Evolutionary conservation across 2,329 filamentous ascomycete species (phyloP).

Genomic region (Plectosphaerella plurivora): DNA sequence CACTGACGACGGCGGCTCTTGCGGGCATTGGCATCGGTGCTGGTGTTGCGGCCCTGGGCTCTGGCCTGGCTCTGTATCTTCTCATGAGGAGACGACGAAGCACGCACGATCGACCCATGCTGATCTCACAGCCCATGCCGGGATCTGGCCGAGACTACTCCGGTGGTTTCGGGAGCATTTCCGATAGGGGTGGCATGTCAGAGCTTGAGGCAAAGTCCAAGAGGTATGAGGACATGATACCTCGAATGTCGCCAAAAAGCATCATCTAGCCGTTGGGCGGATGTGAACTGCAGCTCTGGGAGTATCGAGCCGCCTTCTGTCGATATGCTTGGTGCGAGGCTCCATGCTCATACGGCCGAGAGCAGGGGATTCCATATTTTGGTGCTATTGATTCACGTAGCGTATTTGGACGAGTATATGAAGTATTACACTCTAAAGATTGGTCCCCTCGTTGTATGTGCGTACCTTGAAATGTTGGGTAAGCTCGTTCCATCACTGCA

Average conservation of each 20-base stretch:
- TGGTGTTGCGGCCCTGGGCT: conserved; percentile 34
- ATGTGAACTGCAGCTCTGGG: not conserved
- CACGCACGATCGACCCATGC: conserved; percentile 23
- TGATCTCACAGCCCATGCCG: conserved; percentile 49
- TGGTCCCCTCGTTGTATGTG: no score
- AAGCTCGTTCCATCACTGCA: no score
- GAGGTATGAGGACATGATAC: conserved; percentile 55
- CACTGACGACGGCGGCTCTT: conserved; percentile 38
- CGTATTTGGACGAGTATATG: no score
- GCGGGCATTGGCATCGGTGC: conserved; percentile 46
- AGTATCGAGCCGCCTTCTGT: no score
- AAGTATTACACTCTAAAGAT: no score
- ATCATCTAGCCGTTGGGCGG: conserved; percentile 24
- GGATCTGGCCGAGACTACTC: conserved; percentile 32
- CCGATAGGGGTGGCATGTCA: conserved; percentile 22
- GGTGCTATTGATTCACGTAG: no score
- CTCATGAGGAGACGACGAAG: conserved; percentile 26
- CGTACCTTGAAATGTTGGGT: no score
- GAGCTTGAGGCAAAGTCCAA: conserved; percentile 48
- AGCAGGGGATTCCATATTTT: no score
- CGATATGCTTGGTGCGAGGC: no score
- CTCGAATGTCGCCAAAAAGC: conserved; percentile 42
- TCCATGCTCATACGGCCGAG: no score
- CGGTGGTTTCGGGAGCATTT: conserved; percentile 5
- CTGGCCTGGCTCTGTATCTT: conserved; percentile 33